A percentile compares a stretch with the other conserved stretches of the same genome.
phyloP scores from a whole-genome alignment of 805 yeast genomes.

The Candida sithepensis region DNA sequence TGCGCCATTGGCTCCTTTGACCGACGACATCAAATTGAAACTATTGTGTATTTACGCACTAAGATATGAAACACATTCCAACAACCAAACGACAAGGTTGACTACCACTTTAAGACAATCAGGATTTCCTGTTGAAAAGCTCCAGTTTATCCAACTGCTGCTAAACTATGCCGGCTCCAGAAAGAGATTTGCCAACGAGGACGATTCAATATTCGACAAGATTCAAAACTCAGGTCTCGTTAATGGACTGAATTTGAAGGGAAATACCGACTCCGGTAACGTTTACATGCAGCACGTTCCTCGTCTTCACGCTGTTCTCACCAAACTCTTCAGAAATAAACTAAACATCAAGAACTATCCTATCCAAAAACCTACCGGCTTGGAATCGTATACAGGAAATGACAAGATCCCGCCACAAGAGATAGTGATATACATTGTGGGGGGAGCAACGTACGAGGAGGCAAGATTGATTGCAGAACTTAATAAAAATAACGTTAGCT shows the following conservation, averaged over 20 bases:
- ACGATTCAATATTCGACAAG: conserved; percentile 27
- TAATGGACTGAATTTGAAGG: conserved; percentile 32
- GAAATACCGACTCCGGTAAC: conserved; percentile 48
- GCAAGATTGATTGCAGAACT: conserved; percentile 76
- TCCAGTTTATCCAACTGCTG: conserved; percentile 43
- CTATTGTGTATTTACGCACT: conserved; percentile 71
- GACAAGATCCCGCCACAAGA: conserved; percentile 49
- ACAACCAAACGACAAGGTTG: conserved; percentile 39
- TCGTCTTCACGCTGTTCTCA: conserved; percentile 49
- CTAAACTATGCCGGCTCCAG: conserved; percentile 41
- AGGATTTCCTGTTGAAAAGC: conserved; percentile 34
- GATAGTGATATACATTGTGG: conserved; percentile 68
- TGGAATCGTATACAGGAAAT: conserved; percentile 9
- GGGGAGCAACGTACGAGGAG: conserved; percentile 93
- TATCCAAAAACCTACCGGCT: conserved; percentile 15
- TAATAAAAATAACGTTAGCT: conserved; percentile 50
- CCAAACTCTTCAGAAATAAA: conserved; percentile 38
- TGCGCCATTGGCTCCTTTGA: conserved; percentile 31
- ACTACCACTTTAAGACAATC: conserved; percentile 35
- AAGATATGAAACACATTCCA: conserved; percentile 56
- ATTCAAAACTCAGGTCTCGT: conserved; percentile 22
- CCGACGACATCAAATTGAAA: conserved; percentile 61
- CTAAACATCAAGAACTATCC: conserved; percentile 27
- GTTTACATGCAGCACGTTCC: conserved; percentile 93
- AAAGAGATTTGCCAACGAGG: conserved; percentile 39